A percentile compares a stretch with the other conserved stretches of the same genome.
Conservation (phyloP, 202 grass and related monocot species). For the Carex arenaria region DNA sequence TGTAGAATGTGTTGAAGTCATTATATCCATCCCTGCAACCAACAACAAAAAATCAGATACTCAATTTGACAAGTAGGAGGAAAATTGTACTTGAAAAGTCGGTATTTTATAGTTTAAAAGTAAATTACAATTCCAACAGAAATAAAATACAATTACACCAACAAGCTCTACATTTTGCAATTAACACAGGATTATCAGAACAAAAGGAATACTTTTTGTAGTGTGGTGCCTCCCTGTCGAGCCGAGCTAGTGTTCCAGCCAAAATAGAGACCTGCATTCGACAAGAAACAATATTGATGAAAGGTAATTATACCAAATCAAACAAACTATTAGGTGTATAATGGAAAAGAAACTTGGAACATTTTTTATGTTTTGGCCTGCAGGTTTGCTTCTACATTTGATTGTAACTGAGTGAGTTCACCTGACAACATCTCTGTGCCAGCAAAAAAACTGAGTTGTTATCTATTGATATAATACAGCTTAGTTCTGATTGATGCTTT, state of each 20-base stretch:
- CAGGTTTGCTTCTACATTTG: background rate
- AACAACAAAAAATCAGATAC: slow-evolving; percentile 7
- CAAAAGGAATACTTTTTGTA: slow-evolving; percentile 81
- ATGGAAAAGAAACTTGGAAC: background rate
- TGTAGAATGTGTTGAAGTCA: slow-evolving; percentile 99
- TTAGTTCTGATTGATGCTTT: background rate
- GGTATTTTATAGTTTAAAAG: background rate
- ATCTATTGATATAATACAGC: background rate
- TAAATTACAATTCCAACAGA: background rate
- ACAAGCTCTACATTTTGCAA: background rate
- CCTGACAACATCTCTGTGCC: background rate
- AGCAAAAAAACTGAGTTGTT: background rate
- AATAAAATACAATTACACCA: background rate
- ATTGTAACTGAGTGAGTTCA: background rate
- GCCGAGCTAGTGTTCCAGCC: slow-evolving; percentile 96
- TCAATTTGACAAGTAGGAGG: slow-evolving; percentile 14
- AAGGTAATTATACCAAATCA: slow-evolving; percentile 11
- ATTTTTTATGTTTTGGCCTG: background rate
- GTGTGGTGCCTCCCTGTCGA: slow-evolving; percentile 97
- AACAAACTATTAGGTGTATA: background rate
- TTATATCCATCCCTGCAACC: slow-evolving; percentile 92
- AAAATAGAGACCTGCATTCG: slow-evolving; percentile 94
- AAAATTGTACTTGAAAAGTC: slow-evolving; percentile 3
- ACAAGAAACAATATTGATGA: slow-evolving; percentile 13
- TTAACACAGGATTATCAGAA: background rate